Evolutionary conservation across 2,329 filamentous ascomycete species (phyloP), one percentile per base, ranked within the genome.

Genomic region (Paraphaeosphaeria sporulosa): DNA sequence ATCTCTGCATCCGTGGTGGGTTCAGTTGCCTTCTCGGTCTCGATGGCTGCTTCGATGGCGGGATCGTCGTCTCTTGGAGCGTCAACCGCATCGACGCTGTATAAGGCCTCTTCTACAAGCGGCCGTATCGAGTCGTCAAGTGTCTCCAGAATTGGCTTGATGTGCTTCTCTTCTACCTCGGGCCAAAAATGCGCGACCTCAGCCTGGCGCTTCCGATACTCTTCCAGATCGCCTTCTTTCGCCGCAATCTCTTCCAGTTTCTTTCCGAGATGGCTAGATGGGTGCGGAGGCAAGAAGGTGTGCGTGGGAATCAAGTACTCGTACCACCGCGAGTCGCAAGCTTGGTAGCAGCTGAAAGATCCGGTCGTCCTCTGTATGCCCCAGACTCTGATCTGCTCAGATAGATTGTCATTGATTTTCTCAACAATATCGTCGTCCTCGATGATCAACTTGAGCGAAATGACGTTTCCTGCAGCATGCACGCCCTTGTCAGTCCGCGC

Each of bases 401-500:
- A 91, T 43, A 99, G 84, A 58, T 91, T 82, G 38, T 88, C 86
- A 79, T 99, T 99, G 85, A 99, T 97, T 80, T 92, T 96, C 58
- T 93, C 83, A 25, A 98, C 89, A 51, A 97, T 87, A 64, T 96
- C 89, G 12, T 88, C 85, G 60, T 98, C 94, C 78, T 98, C 94
- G 50, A 97, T 90, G 70, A 99, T 98, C 69, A 99, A 84, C 82
- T 99, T 99, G 71, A 98, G 79, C 34, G 93, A 97, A 63, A 98
- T 92, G 72, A 98, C 90, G 73, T 98, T 98, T 55, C 94, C 95
- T 1, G 94, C 94, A 1, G 94, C 94, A 77, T 98, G 94, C 1
- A 98, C 94, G 57, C 95, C 95, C 83, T 98, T 99, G 81, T 99
- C 95, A 0, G 95, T 99, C 64, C 95, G 87, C 4, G 95, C 95